Base-by-base conservation (phyloP, 805 yeast species). In the Saccharomycopsis sp. region DNA sequence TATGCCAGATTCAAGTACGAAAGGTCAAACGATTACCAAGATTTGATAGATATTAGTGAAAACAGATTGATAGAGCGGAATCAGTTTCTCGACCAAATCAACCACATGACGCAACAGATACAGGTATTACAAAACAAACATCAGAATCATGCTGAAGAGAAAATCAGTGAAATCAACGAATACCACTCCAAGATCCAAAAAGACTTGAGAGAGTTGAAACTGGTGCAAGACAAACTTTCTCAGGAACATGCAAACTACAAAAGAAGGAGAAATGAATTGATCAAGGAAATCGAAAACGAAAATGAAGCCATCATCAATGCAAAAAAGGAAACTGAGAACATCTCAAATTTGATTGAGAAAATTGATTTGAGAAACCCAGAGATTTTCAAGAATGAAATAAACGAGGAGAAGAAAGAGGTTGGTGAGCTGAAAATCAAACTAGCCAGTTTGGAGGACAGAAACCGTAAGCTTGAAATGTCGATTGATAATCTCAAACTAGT, bases 1-100 rank as follows among this genome's bases (percentile, higher is more conserved):
- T 87, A 75, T 65, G 94, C 94, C 1, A 63, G 89, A 42, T 86
- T 82, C 53, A 69, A 94, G 50, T 94, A 84, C 51, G 85, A 78
- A 49, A 77, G 82, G 45, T 71, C 78, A 56, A 68, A 65, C 18
- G 87, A 80, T 50, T 77, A 82, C 53, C 85, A 78, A 46, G 72
- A 71, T 19, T 62, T 81, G 19, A 73, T 80, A 21, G 61, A 67
- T 5, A 63, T 67, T 34, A 71, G 77, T 45, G 81, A 77, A 39
- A 54, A 63, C 8, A 60, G 71, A 36, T 58, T 74, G 15, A 69
- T 67, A 20, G 62, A 67, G 39, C 63, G 67, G 34, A 66, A 68
- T 42, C 57, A 62, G 13, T 63, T 71, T 17, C 57, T 65, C 23
- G 66, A 62, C 35, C 65, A 62, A 46, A 68, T 64, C 47, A 61